Conservation (phyloP, 2,329 filamentous ascomycete genomes). For the Aureobasidium sp. region DNA sequence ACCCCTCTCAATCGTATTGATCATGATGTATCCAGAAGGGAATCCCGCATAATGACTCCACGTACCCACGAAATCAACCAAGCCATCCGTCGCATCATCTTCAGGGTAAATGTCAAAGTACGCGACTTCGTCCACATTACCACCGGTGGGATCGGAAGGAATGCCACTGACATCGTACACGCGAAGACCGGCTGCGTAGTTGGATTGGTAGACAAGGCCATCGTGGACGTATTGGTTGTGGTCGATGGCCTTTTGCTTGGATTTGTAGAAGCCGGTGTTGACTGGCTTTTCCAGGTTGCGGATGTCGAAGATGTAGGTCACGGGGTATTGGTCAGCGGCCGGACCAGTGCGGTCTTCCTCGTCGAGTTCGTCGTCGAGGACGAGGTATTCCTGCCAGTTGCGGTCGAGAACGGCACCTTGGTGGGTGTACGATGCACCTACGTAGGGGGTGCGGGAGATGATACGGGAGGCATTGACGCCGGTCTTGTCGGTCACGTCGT, state of each 20-base stretch:
- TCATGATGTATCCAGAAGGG: conserved; percentile 40
- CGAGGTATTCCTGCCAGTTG: conserved; percentile 37
- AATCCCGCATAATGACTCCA: conserved; percentile 45
- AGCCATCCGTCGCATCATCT: conserved; percentile 37
- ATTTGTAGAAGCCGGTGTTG: conserved; percentile 33
- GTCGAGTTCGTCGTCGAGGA: conserved; percentile 47
- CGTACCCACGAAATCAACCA: conserved; percentile 30
- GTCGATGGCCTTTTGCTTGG: conserved; percentile 27
- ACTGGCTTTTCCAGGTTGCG: conserved; percentile 34
- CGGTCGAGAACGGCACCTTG: conserved; percentile 45
- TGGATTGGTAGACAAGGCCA: conserved; percentile 29
- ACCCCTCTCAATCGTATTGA: conserved; percentile 47
- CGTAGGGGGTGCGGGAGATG: conserved; percentile 42
- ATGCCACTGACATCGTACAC: conserved; percentile 30
- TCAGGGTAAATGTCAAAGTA: conserved; percentile 46
- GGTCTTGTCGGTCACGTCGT: conserved; percentile 39
- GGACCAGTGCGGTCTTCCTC: conserved; percentile 35
- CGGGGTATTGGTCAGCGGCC: conserved; percentile 36
- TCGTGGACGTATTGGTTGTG: conserved; percentile 35
- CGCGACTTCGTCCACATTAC: conserved; percentile 37
- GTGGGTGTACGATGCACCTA: conserved; percentile 43
- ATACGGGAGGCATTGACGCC: conserved; percentile 23
- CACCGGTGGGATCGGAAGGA: conserved; percentile 37
- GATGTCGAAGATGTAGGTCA: conserved; percentile 44
- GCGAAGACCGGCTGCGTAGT: conserved; percentile 30